Conservation (phyloP, 2,329 filamentous ascomycete species). For the Huntiella savannae region DNA sequence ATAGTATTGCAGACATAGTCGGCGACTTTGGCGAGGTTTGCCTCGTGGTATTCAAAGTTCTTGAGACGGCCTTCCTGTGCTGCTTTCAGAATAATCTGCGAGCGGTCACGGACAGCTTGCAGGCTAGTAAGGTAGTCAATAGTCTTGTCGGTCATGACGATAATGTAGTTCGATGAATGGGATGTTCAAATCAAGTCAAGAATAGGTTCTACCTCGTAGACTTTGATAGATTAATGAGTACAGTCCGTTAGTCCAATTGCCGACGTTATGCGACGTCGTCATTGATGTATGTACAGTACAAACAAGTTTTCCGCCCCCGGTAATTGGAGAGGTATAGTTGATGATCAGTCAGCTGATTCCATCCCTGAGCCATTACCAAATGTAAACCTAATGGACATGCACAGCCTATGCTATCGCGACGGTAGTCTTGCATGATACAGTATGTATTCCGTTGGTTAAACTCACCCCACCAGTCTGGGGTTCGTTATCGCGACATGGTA, state of each 20-base stretch:
- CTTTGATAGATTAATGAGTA: background rate
- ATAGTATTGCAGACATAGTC: conserved; percentile 26
- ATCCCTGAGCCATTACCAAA: too few species aligned
- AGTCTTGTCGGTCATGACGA: conserved; percentile 6
- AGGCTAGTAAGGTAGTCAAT: conserved; percentile 20
- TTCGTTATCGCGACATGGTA: too few species aligned
- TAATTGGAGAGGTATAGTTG: too few species aligned
- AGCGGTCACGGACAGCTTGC: conserved; percentile 20
- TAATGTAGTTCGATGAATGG: background rate
- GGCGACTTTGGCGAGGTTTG: conserved; percentile 21
- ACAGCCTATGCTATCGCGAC: too few species aligned
- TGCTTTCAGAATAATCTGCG: conserved; percentile 17
- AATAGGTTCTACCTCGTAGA: background rate
- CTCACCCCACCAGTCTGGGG: too few species aligned
- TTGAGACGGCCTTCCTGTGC: conserved; percentile 22
- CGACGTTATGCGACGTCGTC: too few species aligned
- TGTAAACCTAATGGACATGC: too few species aligned
- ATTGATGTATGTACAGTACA: too few species aligned
- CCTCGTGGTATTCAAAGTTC: conserved; percentile 24
- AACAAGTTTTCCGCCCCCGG: too few species aligned
- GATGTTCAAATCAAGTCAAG: background rate
- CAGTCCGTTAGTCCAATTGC: background rate
- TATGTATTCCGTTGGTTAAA: too few species aligned
- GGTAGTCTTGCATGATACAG: too few species aligned
- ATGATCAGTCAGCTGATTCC: too few species aligned